Conservation (phyloP, 331 rosid species). For the Cydonia oblonga region DNA sequence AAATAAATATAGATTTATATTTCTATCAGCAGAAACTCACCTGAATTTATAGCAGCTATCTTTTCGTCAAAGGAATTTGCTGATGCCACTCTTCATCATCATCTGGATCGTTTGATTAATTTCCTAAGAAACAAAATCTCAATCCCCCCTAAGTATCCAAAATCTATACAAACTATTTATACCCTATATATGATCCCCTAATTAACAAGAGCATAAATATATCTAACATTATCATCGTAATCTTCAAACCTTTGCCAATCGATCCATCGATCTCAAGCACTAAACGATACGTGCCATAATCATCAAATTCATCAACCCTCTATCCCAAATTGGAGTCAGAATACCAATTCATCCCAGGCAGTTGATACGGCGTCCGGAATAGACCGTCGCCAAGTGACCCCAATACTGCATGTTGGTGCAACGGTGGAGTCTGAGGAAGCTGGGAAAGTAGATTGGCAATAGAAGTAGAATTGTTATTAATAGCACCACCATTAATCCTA, state of each 20-base stretch:
- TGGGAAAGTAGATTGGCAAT: slow-evolving; percentile 53
- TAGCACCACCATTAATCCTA: slow-evolving; percentile 11
- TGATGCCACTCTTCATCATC: background rate
- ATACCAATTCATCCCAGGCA: slow-evolving; percentile 64
- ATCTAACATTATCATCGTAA: background rate
- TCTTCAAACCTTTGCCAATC: background rate
- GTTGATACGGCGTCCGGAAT: slow-evolving; percentile 29
- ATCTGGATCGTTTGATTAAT: background rate
- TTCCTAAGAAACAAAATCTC: slow-evolving; percentile 10
- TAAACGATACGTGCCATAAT: background rate
- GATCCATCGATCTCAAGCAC: background rate
- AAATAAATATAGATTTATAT: slow-evolving; percentile 35
- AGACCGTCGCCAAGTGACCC: slow-evolving; percentile 40
- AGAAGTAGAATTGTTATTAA: slow-evolving; percentile 18
- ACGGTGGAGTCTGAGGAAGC: slow-evolving; percentile 53
- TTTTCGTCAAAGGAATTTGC: background rate
- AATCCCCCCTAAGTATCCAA: background rate
- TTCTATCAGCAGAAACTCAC: background rate
- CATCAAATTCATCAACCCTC: background rate
- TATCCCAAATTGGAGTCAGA: slow-evolving; percentile 23
- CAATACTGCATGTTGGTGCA: slow-evolving; percentile 52
- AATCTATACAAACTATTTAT: background rate
- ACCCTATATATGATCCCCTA: background rate
- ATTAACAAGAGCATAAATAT: background rate
- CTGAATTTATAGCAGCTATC: slow-evolving; percentile 4